Percentiles rank a stretch among this genome's conserved stretches.
Evolutionary conservation across 2,329 filamentous ascomycete genomes (phyloP).

Genomic region (Stachybotrys elegans): DNA sequence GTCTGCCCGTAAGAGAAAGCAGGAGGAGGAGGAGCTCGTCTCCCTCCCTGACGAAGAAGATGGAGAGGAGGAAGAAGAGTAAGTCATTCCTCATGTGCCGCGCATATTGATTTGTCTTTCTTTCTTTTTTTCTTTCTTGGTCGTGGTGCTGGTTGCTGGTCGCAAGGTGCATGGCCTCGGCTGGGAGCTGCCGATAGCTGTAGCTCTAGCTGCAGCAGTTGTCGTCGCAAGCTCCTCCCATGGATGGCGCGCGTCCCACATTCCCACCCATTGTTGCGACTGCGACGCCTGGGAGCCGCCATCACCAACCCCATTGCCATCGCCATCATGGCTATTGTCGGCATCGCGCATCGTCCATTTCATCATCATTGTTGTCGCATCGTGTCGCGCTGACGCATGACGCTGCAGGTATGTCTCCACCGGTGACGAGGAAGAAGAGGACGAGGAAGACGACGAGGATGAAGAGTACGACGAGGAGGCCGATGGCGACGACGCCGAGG

Average conservation of each 20-base stretch:
- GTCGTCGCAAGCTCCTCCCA: no score
- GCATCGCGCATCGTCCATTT: no score
- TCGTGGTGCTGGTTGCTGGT: constrained; percentile 3
- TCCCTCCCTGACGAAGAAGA: constrained; percentile 48
- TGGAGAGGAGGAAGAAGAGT: constrained; percentile 51
- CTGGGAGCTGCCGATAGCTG: no score
- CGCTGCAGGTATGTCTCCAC: constrained; percentile 27
- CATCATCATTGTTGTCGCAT: background rate
- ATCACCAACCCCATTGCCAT: no score
- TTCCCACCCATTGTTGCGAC: no score
- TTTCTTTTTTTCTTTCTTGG: constrained; percentile 5
- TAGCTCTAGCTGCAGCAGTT: no score
- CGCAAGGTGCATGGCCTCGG: no score
- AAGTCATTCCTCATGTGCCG: constrained; percentile 29
- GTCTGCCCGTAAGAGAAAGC: constrained; percentile 50
- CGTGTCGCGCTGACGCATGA: constrained; percentile 4
- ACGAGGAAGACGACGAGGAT: constrained; percentile 33
- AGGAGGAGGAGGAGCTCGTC: constrained; percentile 49
- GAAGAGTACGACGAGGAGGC: constrained; percentile 33
- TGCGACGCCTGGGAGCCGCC: no score
- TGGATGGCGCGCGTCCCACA: no score
- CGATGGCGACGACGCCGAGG: constrained; percentile 26
- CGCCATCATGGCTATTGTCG: no score
- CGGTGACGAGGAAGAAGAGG: constrained; percentile 35
- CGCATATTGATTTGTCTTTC: constrained; percentile 4